Evolutionary conservation across 371 early-diverging fungal genomes (phyloP), one percentile per base, ranked within the genome.

Genomic region (Apophysomyces ossiformis): DNA sequence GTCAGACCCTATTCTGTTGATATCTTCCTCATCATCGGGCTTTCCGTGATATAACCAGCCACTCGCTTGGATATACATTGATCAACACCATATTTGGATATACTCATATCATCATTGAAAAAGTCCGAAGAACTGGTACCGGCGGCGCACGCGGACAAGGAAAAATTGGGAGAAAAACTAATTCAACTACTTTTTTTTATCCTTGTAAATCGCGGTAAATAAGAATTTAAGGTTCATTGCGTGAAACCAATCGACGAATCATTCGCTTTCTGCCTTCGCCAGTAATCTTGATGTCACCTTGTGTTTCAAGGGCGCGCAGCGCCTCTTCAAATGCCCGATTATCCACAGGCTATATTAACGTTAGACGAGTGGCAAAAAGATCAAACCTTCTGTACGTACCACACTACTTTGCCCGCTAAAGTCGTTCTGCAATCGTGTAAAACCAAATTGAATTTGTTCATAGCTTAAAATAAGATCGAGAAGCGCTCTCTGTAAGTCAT

Each of bases 381-480:
- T 21, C 15, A 21, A 16, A 44, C 4, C 12, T 57, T 26, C 3
- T 37, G 46, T 36, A 68, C 79, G 73, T 79, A 86, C 86, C 72
- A 85, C 79, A 54, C 73, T 71, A 68, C 81, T 83, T 63, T 86
- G 85, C 32, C 81, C 79, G 64, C 80, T 85, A 35, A 86, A 77
- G 21, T 82, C 78, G 2, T 75, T 76, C 37, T 79, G 69, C 12
- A 82, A 67, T 47, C 73, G 75, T 15, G 70, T 61, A 68, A 73
- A 83, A 36, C 74, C 78, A 43, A 84, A 70, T 38, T 72, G 72
- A 6, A 63, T 71, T 38, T 71, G 71, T 32, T 75, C 71, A 37
- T 77, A 74, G 26, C 73, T 70, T 37, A 74, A 64, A 57, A 85
- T 68, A 57, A 82, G 57, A n/a, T 69, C 69, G 63, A 76, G 64